Base-by-base conservation (phyloP, 768 basidiomycete genomes). In the Psilocybe cubensis region DNA sequence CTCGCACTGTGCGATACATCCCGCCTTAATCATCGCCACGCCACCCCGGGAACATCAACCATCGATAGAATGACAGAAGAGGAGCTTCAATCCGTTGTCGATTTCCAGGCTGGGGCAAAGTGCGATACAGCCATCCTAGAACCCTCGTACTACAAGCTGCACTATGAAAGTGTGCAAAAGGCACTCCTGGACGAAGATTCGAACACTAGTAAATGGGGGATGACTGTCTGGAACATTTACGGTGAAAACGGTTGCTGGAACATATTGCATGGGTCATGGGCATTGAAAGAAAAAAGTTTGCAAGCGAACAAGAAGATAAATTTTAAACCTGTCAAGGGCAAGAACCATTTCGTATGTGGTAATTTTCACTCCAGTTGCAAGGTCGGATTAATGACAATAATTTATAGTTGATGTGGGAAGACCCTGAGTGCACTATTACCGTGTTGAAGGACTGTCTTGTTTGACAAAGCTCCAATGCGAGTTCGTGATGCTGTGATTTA, bases 361-460 rank as follows among this genome's bases (percentile, higher is more conserved):
- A 17, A n/a, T 14, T 14, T 42, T 20, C 21, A 10, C 24, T n/a
- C 2, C 11, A 14, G 12, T 14, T n/a, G n/a, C n/a, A n/a, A n/a
- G n/a, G n/a, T 17, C 17, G 23, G 23, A 4, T 4, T 4, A 14
- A n/a, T 43, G 0, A 7, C 14, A n/a, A 5, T 4, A 8, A 21
- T 27, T 9, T 44, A 4, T 31, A 57, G 56, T 12, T 43, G 6
- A 57, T 57, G 56, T 57, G 56, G 56, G 56, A 57, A 9, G 20
- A 50, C n/a, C 56, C 48, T 21, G 47, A 57, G 14, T 17, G 12
- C 5, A n/a, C 35, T 14, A 9, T 11, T 20, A 20, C 12, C 14
- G 35, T 46, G 17, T 25, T 46, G 44, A 25, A 46, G 11, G 35
- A 38, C 14, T 38, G 35, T n/a, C 8, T 33, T 33, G 31, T n/a